These are phyloP conservation scores for Ilyonectria destructans DNA, from an alignment of 2,329 filamentous ascomycete species.

Conservation along the genomic window DNA sequence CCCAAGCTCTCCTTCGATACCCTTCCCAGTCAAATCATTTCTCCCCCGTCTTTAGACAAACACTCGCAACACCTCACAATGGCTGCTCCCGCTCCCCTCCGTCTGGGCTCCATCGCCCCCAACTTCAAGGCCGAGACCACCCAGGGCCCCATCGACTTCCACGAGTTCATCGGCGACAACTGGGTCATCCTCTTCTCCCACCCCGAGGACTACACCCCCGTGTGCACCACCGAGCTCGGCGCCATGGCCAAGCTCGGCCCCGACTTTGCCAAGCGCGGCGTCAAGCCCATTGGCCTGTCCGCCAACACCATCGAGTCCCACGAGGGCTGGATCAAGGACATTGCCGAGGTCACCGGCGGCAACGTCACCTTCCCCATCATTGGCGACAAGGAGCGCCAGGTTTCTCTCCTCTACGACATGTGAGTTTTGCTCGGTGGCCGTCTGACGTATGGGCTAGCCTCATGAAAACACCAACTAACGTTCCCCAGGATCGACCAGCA, in stretches of 20 bases:
- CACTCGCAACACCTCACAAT: slow-evolving; percentile 42
- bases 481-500: slow-evolving; percentile 80
- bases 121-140: slow-evolving; percentile 91
- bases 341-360: slow-evolving; percentile 82
- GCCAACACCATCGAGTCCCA: slow-evolving; percentile 91
- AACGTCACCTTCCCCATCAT: slow-evolving; percentile 85
- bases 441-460: not conserved
- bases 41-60: slow-evolving; percentile 13
- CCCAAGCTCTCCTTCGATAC: slow-evolving; percentile 13
- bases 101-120: slow-evolving; percentile 78
- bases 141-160: slow-evolving; percentile 84
- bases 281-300: slow-evolving; percentile 92
- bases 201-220: slow-evolving; percentile 92
- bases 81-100: slow-evolving; percentile 63
- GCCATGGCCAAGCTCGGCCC: slow-evolving; percentile 91
- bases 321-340: slow-evolving; percentile 92
- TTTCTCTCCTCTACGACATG: slow-evolving; percentile 86
- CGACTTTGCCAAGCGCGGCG: slow-evolving; percentile 88
- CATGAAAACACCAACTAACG: slow-evolving; percentile 20
- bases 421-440: slow-evolving; percentile 54
- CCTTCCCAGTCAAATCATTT: not conserved
- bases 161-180: slow-evolving; percentile 84
- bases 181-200: slow-evolving; percentile 91
- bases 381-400: slow-evolving; percentile 83
- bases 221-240: slow-evolving; percentile 96